phyloP scores from a whole-genome alignment of 192 early-diverging fungal genomes.

The Gonapodya prolifera region DNA sequence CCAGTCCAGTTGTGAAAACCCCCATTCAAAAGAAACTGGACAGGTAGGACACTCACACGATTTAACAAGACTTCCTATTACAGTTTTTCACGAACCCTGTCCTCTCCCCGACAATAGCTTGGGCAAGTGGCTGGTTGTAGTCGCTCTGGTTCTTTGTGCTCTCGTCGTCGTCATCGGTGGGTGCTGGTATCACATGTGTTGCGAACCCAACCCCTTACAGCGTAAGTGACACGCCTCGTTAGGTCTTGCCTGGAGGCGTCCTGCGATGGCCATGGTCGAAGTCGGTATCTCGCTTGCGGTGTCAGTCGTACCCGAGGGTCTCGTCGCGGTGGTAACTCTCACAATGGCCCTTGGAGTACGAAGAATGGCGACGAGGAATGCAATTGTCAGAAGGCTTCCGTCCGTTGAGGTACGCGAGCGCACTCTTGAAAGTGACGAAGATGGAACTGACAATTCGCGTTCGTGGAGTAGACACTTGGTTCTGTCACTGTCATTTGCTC shows the following conservation, averaged over 20 bases:
- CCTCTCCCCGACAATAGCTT: no score
- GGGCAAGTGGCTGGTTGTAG: conserved; percentile 70
- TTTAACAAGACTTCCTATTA: no score
- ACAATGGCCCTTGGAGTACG: conserved; percentile 96
- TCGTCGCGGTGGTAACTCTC: conserved; percentile 94
- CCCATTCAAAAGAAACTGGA: conserved; percentile 49
- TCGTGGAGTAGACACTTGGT: conserved; percentile 77
- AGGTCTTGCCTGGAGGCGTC: conserved; percentile 52
- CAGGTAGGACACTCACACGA: no score
- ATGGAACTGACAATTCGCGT: conserved; percentile 48
- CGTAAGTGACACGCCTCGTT: no score
- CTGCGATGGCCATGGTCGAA: conserved; percentile 58
- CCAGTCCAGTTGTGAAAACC: conserved; percentile 27
- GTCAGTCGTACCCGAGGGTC: conserved; percentile 93
- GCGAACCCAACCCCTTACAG: not conserved
- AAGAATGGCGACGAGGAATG: conserved; percentile 76
- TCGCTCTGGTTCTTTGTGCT: conserved; percentile 69
- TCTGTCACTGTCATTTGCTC: conserved; percentile 95
- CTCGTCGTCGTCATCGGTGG: conserved; percentile 71
- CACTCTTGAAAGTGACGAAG: conserved; percentile 91
- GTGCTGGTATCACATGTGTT: not conserved
- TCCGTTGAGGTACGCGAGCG: conserved; percentile 91
- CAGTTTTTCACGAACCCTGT: no score
- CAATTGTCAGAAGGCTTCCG: conserved; percentile 83
- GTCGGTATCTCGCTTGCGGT: conserved; percentile 86